A percentile compares a stretch with the other conserved stretches of the same genome.
phyloP scores from a whole-genome alignment of 768 basidiomycete genomes.

The Chalciporus piperatus region DNA sequence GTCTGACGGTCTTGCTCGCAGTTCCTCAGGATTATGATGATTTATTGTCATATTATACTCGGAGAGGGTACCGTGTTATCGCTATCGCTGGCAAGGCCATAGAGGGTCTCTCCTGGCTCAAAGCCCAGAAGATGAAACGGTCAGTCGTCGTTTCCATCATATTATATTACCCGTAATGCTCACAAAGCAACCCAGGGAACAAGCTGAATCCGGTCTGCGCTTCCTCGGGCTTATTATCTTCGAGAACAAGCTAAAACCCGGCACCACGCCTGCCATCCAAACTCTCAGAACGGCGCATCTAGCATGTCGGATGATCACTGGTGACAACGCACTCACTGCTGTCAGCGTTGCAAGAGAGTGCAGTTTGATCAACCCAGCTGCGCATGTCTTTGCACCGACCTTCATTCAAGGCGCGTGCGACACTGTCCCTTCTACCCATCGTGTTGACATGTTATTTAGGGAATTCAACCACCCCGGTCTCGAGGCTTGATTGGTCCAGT shows the following conservation, averaged over 20 bases:
- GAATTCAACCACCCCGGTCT: slow-evolving; percentile 45
- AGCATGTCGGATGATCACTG: slow-evolving; percentile 96
- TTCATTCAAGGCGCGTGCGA: slow-evolving; percentile 63
- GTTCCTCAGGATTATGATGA: slow-evolving; percentile 97
- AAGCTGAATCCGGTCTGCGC: slow-evolving; percentile 85
- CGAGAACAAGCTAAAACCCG: slow-evolving; percentile 95
- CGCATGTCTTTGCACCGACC: slow-evolving; percentile 81
- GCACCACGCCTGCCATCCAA: slow-evolving; percentile 87
- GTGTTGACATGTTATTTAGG: slow-evolving; percentile 38
- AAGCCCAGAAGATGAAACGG: slow-evolving; percentile 96
- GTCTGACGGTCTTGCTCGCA: slow-evolving; percentile 33
- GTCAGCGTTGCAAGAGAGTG: slow-evolving; percentile 97
- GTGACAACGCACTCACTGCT: slow-evolving; percentile 95
- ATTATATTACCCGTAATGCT: slow-evolving; percentile 3
- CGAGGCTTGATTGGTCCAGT: slow-evolving; percentile 85
- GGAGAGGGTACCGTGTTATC: slow-evolving; percentile 95
- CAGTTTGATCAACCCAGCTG: slow-evolving; percentile 79
- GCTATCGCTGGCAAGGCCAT: slow-evolving; percentile 97
- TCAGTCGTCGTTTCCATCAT: slow-evolving; percentile 28
- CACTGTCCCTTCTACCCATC: not conserved
- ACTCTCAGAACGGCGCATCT: slow-evolving; percentile 86
- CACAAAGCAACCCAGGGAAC: slow-evolving; percentile 56
- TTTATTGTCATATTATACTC: slow-evolving; percentile 93
- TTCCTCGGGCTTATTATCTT: slow-evolving; percentile 97
- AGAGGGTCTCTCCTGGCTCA: slow-evolving; percentile 93